Conservation (phyloP, 495 filamentous ascomycete genomes). For the Daldinia childiae region DNA sequence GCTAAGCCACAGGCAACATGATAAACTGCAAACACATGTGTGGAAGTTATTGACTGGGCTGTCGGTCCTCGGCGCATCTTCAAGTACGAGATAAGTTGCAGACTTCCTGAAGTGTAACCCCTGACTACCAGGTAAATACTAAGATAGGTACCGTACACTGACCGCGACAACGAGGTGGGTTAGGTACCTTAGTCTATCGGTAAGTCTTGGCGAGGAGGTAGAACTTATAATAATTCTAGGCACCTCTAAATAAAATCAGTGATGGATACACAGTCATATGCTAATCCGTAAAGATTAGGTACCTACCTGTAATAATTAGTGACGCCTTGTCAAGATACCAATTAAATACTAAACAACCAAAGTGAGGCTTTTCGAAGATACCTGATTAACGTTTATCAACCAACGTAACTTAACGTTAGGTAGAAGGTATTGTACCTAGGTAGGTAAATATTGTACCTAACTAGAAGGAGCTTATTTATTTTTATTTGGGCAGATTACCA, state of each 20-base stretch:
- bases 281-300: slow-evolving; percentile 5
- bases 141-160: slow-evolving; percentile 6
- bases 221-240: slow-evolving; percentile 23
- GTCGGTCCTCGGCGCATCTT: not conserved
- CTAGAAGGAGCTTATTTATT: not conserved
- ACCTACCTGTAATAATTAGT: slow-evolving; percentile 15
- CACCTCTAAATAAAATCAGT: slow-evolving; percentile 25
- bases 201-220: slow-evolving; percentile 30
- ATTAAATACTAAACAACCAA: not conserved
- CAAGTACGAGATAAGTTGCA: slow-evolving; percentile 3
- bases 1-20: slow-evolving; percentile 9
- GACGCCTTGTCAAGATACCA: slow-evolving; percentile 11
- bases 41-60: slow-evolving; percentile 1
- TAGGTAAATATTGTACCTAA: not conserved
- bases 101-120: slow-evolving; percentile 1
- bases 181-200: slow-evolving; percentile 12
- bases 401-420: not conserved
- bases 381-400: not conserved
- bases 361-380: not conserved
- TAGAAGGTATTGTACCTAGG: not conserved
- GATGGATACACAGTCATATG: slow-evolving; percentile 1
- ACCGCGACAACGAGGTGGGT: slow-evolving; percentile 12
- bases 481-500: not conserved
- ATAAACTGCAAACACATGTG: not conserved
- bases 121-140: slow-evolving; percentile 2